A percentile compares a stretch with the other conserved stretches of the same genome.
Evolutionary conservation across 1,284 basidiomycete species (phyloP).

Genomic region (Leccinum griseonigrum): DNA sequence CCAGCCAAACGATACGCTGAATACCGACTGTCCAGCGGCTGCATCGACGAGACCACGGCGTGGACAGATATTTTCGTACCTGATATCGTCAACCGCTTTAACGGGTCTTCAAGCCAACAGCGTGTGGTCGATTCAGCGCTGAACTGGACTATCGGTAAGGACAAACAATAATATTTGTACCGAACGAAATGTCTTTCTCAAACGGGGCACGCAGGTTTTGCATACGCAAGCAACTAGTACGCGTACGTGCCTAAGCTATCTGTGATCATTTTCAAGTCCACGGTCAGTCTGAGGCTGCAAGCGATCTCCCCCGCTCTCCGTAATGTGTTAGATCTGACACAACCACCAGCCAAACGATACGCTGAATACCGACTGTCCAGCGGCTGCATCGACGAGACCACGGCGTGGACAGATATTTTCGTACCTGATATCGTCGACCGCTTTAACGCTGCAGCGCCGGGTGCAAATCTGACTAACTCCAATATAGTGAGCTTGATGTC

Average conservation of each 20-base stretch:
- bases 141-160: conserved; percentile 67
- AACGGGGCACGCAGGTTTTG: conserved; percentile 43
- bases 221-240: conserved; percentile 39
- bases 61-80: conserved; percentile 59
- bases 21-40: conserved; percentile 65
- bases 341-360: conserved; percentile 63
- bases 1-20: conserved; percentile 68
- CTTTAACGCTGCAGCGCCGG: conserved; percentile 62
- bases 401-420: conserved; percentile 53
- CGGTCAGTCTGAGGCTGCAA: conserved; percentile 37
- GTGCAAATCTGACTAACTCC: conserved; percentile 52
- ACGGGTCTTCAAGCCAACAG: conserved; percentile 56
- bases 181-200: not conserved
- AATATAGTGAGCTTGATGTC: conserved; percentile 67
- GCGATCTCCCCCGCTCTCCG: not conserved
- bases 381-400: conserved; percentile 45
- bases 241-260: conserved; percentile 42
- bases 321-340: not conserved
- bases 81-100: conserved; percentile 61
- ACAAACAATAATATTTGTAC: not conserved
- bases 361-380: conserved; percentile 66
- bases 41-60: conserved; percentile 42
- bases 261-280: conserved; percentile 50
- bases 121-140: conserved; percentile 66
- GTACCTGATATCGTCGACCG: conserved; percentile 55